A percentile compares a stretch with the other conserved stretches of the same genome.
These are phyloP conservation scores for Polymyxa betae DNA, from an alignment of 208 protist genomes.

Conservation along the genomic window DNA sequence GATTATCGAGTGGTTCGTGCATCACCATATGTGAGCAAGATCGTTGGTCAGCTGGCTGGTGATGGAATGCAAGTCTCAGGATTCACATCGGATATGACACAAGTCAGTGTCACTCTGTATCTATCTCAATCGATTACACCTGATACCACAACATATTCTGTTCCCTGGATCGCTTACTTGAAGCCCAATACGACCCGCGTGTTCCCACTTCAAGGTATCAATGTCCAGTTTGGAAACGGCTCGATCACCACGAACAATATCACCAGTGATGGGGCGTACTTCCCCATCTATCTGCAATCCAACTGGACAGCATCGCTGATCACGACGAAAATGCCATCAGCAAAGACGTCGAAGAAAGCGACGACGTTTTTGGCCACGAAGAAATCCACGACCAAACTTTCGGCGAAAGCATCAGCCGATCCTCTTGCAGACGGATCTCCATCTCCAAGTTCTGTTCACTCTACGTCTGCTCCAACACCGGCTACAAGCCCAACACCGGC, in stretches of 20 bases:
- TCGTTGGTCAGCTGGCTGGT: neutral
- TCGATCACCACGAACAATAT: neutral
- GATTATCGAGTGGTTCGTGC: neutral
- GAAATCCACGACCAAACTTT: no score
- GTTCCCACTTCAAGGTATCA: neutral
- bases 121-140: neutral
- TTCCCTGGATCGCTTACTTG: neutral
- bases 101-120: no score
- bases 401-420: no score
- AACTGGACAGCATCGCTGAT: no score
- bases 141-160: neutral
- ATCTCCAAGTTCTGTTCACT: no score
- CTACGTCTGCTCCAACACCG: no score
- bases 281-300: neutral
- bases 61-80: neutral
- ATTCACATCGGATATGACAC: no score
- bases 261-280: neutral
- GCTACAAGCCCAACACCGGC: no score
- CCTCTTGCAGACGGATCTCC: no score
- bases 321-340: no score
- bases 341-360: no score
- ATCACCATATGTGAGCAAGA: neutral
- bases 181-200: neutral
- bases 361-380: no score
- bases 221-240: neutral